Conservation (phyloP, 148 eudicot genomes). For the Pharnaceum exiguum region DNA sequence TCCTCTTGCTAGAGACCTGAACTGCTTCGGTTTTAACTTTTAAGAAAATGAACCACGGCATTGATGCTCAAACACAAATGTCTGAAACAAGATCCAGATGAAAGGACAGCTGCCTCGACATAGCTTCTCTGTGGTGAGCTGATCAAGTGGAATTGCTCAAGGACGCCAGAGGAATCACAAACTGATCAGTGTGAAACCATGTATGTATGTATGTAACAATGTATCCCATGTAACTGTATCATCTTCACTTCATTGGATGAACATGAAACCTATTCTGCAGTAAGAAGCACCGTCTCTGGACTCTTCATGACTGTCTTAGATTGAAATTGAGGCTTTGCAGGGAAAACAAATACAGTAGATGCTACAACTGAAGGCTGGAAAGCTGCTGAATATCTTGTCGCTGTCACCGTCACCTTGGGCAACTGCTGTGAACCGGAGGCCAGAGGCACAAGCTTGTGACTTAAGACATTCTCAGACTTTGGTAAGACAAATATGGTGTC, state of each 20-base stretch:
- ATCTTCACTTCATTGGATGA: background rate
- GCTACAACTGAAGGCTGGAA: slow-evolving; percentile 73
- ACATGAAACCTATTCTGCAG: slow-evolving; percentile 32
- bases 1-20: too few relatives aligned
- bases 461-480: slow-evolving; percentile 53
- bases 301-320: slow-evolving; percentile 15
- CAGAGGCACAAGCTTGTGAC: slow-evolving; percentile 82
- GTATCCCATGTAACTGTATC: background rate
- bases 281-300: slow-evolving; percentile 27
- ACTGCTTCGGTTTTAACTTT: too few relatives aligned
- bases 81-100: too few relatives aligned
- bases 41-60: too few relatives aligned
- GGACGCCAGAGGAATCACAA: background rate
- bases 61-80: too few relatives aligned
- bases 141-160: too few relatives aligned
- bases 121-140: too few relatives aligned
- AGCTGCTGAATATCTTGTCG: slow-evolving; percentile 72
- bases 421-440: slow-evolving; percentile 72
- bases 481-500: slow-evolving; percentile 74
- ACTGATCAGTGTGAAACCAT: background rate
- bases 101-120: too few relatives aligned
- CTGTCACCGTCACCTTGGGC: slow-evolving; percentile 65
- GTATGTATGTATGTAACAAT: too few relatives aligned
- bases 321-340: slow-evolving; percentile 61
- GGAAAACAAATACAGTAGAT: slow-evolving; percentile 75